Percentiles rank a stretch among this genome's conserved stretches.
Evolutionary conservation across 371 early-diverging fungal genomes (phyloP).

Genomic region (Saksenaea oblongispora): DNA sequence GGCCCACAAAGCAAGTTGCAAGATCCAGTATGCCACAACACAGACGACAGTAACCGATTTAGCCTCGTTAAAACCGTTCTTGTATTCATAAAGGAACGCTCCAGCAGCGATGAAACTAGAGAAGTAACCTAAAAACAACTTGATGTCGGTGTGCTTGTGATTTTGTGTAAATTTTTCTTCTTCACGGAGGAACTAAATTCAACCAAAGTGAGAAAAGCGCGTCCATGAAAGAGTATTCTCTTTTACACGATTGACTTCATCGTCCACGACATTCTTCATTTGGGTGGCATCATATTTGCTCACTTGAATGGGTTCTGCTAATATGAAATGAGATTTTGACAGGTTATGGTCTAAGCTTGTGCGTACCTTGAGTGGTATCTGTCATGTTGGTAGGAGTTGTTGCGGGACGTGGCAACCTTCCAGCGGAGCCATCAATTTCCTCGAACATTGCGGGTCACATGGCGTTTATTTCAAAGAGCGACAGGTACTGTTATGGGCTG

Average conservation of each 20-base stretch:
- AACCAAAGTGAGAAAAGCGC: background rate
- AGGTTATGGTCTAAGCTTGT: background rate
- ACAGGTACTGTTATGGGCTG: too few relatives aligned
- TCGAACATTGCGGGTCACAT: too few relatives aligned
- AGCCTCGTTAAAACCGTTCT: conserved; percentile 36
- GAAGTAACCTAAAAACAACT: conserved; percentile 40
- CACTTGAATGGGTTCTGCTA: conserved; percentile 31
- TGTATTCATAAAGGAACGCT: conserved; percentile 41
- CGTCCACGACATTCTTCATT: conserved; percentile 46
- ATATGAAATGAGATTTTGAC: too few relatives aligned
- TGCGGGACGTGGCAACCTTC: too few relatives aligned
- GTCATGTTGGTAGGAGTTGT: too few relatives aligned
- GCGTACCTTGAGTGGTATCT: too few relatives aligned
- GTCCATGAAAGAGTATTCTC: background rate
- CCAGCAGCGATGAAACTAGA: conserved; percentile 42
- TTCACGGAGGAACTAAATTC: conserved; percentile 20
- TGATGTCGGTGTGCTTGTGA: conserved; percentile 42
- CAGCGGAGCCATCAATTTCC: too few relatives aligned
- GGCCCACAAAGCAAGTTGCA: conserved; percentile 22
- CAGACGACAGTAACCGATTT: conserved; percentile 25
- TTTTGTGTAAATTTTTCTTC: conserved; percentile 27
- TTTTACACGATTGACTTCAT: conserved; percentile 41
- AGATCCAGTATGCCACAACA: conserved; percentile 37
- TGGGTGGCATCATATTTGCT: conserved; percentile 41
- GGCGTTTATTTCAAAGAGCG: too few relatives aligned